phyloP scores from a whole-genome alignment of 306 rosid species.

The Corylus americana region DNA sequence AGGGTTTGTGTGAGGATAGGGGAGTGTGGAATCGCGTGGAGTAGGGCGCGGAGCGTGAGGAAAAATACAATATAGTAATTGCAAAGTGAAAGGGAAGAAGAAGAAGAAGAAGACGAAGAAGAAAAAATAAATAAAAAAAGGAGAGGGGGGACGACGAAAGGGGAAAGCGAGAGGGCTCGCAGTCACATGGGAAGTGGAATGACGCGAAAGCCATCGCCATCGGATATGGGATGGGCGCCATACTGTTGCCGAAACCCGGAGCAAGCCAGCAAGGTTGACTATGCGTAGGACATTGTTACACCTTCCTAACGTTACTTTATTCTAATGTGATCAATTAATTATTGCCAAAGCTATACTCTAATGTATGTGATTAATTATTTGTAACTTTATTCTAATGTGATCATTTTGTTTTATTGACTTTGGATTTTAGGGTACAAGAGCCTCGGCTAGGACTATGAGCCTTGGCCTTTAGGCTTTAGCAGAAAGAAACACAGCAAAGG shows the following conservation, averaged over 20 bases:
- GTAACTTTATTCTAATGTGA: too few relatives aligned
- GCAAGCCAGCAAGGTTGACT: constrained; percentile 22
- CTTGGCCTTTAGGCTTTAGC: too few relatives aligned
- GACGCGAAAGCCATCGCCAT: constrained; percentile 40
- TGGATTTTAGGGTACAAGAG: too few relatives aligned
- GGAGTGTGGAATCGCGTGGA: neutral
- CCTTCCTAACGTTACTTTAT: neutral
- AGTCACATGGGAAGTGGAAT: constrained; percentile 1
- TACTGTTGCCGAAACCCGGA: constrained; percentile 26
- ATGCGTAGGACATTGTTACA: neutral
- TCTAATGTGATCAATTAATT: neutral
- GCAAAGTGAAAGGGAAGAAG: neutral
- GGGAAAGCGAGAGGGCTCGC: neutral
- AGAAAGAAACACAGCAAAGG: too few relatives aligned
- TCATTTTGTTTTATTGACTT: too few relatives aligned
- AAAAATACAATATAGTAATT: neutral
- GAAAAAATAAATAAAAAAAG: neutral
- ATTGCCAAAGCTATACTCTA: too few relatives aligned
- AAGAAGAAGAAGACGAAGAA: neutral
- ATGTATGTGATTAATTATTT: too few relatives aligned
- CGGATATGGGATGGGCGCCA: constrained; percentile 15
- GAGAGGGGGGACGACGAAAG: neutral
- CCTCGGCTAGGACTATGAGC: too few relatives aligned
- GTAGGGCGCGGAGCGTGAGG: neutral
- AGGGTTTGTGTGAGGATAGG: neutral